A percentile compares a stretch with the other conserved stretches of the same genome.
Evolutionary conservation across 1,284 basidiomycete species (phyloP).

Genomic region (Chondrostereum purpureum): DNA sequence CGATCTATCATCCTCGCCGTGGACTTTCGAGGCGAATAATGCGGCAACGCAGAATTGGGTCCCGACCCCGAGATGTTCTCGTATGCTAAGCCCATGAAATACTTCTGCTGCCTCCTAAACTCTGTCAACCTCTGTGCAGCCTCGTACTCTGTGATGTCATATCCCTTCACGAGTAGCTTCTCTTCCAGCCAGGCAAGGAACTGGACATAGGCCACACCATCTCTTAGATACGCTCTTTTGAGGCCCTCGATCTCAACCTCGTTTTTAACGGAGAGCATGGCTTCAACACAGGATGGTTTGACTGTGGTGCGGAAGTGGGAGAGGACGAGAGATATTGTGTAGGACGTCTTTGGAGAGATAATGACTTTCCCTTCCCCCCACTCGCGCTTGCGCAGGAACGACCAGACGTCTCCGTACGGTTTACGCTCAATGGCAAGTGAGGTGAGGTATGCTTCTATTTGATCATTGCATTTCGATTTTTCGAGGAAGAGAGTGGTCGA

Average conservation of each 20-base stretch:
- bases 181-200: conserved; percentile 92
- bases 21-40: conserved; percentile 81
- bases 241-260: conserved; percentile 78
- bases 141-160: conserved; percentile 86
- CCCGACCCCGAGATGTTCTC: conserved; percentile 91
- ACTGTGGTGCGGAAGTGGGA: conserved; percentile 73
- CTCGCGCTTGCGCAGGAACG: conserved; percentile 64
- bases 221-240: conserved; percentile 80
- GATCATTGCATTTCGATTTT: conserved; percentile 46
- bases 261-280: conserved; percentile 87
- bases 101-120: conserved; percentile 68
- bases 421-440: conserved; percentile 51
- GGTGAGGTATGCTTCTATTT: conserved; percentile 52
- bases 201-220: conserved; percentile 86
- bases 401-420: conserved; percentile 78
- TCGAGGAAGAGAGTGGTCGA: conserved; percentile 67
- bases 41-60: conserved; percentile 88
- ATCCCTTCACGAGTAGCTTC: conserved; percentile 60
- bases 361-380: conserved; percentile 75
- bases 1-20: conserved; percentile 70
- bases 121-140: conserved; percentile 81
- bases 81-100: conserved; percentile 88
- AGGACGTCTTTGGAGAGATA: conserved; percentile 65
- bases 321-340: conserved; percentile 75
- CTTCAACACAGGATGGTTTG: conserved; percentile 61